phyloP scores from a whole-genome alignment of 2,329 filamentous ascomycete species.

The Cladosporium halotolerans region DNA sequence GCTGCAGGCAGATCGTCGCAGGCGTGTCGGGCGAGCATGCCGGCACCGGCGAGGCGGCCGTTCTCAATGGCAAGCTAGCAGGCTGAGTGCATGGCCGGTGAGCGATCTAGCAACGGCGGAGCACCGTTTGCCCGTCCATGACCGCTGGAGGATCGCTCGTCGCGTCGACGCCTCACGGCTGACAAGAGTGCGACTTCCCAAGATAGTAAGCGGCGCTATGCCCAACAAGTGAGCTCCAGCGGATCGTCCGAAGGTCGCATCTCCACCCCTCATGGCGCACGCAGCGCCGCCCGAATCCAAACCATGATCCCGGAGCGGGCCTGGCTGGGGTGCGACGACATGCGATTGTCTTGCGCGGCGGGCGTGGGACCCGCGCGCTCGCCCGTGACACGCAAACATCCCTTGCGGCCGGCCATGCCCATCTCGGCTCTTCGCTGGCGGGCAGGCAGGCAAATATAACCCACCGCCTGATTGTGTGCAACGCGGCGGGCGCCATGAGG shows the following conservation, averaged over 20 bases:
- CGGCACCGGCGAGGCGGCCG: no score
- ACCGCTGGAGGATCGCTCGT: conserved; percentile 5
- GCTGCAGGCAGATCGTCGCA: no score
- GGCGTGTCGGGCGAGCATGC: no score
- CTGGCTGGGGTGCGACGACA: neutral
- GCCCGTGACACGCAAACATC: conserved; percentile 4
- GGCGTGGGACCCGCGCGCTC: no score
- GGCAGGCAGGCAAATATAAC: neutral
- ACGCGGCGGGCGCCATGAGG: conserved; percentile 4
- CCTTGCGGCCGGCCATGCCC: conserved; percentile 13
- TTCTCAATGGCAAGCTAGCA: no score
- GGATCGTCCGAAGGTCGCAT: conserved; percentile 7
- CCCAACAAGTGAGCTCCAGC: conserved; percentile 1
- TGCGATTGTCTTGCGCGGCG: no score
- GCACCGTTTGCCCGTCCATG: neutral
- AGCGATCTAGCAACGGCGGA: no score
- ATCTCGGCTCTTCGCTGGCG: conserved; percentile 3
- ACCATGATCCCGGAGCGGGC: conserved; percentile 6
- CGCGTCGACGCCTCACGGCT: neutral
- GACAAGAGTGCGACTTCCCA: conserved; percentile 3
- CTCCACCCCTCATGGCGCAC: conserved; percentile 8
- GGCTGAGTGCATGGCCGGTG: no score
- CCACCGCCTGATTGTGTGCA: conserved; percentile 8
- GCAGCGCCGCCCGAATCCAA: conserved; percentile 7
- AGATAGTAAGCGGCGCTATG: conserved; percentile 8